phyloP scores from a whole-genome alignment of 805 yeast genomes.

The Starmerella lactis-condensi region DNA sequence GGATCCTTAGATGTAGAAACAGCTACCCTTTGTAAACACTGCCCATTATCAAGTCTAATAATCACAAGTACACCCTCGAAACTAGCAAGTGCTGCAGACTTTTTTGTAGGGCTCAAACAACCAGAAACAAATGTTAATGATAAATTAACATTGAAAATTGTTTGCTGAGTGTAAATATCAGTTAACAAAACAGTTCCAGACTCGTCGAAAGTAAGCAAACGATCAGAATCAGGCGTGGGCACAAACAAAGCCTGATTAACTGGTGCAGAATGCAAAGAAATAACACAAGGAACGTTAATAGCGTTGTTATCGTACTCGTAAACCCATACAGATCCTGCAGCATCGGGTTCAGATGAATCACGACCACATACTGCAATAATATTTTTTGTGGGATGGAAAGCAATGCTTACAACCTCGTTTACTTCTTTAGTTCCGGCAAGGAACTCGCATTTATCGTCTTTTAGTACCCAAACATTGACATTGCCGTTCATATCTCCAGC shows the following conservation, averaged over 20 bases:
- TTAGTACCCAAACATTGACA: slow-evolving; percentile 47
- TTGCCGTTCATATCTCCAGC: slow-evolving; percentile 94
- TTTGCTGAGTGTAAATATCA: slow-evolving; percentile 67
- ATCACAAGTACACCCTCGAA: slow-evolving; percentile 73
- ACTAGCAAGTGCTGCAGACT: slow-evolving; percentile 59
- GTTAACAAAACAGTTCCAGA: slow-evolving; percentile 77
- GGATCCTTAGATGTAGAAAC: slow-evolving; percentile 26
- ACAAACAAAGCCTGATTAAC: slow-evolving; percentile 67
- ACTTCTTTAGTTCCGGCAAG: slow-evolving; percentile 62
- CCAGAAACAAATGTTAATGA: slow-evolving; percentile 59
- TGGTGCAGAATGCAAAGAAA: slow-evolving; percentile 35
- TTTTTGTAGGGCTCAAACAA: slow-evolving; percentile 31
- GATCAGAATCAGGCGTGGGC: slow-evolving; percentile 41
- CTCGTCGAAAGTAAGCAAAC: slow-evolving; percentile 58
- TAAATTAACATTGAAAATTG: slow-evolving; percentile 31
- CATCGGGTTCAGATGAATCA: too few species aligned
- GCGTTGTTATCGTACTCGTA: slow-evolving; percentile 40
- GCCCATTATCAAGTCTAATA: slow-evolving; percentile 58
- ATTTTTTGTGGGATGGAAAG: slow-evolving; percentile 53
- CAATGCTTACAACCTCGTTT: slow-evolving; percentile 75
- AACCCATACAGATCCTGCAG: slow-evolving; percentile 88
- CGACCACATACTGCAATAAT: slow-evolving; percentile 77
- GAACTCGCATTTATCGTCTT: slow-evolving; percentile 73
- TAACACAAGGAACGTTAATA: slow-evolving; percentile 3
- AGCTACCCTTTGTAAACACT: slow-evolving; percentile 44